Evolutionary conservation across 116 monocot species (phyloP).

Genomic region (Trichopus zeylanicus): DNA sequence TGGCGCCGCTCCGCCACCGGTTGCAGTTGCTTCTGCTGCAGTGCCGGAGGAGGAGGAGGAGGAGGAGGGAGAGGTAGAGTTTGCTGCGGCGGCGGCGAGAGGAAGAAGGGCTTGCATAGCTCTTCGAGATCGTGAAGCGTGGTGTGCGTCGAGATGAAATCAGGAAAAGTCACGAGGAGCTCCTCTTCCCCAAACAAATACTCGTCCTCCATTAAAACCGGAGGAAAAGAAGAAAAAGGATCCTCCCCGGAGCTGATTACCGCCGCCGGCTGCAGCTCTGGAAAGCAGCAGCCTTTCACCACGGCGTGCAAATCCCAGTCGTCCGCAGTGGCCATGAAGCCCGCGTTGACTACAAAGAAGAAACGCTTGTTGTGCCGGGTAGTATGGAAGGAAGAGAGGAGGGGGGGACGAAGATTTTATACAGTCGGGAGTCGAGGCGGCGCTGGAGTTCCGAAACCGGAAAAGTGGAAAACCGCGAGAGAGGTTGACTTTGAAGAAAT

Average conservation of each 20-base stretch:
- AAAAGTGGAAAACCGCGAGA: too few species aligned
- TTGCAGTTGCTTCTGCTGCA: constrained; percentile 1
- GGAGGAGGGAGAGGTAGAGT: too few species aligned
- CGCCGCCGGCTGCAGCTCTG: not conserved
- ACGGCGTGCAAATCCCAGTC: constrained; percentile 68
- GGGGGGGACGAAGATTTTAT: too few species aligned
- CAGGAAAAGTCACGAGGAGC: constrained; percentile 12
- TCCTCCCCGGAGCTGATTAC: not conserved
- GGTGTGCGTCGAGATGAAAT: constrained; percentile 8
- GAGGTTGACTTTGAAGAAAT: too few species aligned
- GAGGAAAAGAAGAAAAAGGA: constrained; percentile 14
- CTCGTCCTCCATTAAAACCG: not conserved
- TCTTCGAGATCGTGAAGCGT: constrained; percentile 40
- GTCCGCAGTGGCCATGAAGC: not conserved
- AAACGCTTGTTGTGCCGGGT: too few species aligned
- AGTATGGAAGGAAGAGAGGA: too few species aligned
- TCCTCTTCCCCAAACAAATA: not conserved
- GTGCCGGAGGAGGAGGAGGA: not conserved
- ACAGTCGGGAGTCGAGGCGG: too few species aligned
- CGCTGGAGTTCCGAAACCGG: too few species aligned
- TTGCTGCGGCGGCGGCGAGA: not conserved
- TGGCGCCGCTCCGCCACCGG: not conserved
- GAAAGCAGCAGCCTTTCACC: constrained; percentile 34
- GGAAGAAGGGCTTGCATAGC: constrained; percentile 49
- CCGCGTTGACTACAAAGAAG: constrained; percentile 4